A percentile compares a stretch with the other conserved stretches of the same genome.
Evolutionary conservation across 2,329 filamentous ascomycete species (phyloP).

Genomic region (Phialemonium atrogriseum): DNA sequence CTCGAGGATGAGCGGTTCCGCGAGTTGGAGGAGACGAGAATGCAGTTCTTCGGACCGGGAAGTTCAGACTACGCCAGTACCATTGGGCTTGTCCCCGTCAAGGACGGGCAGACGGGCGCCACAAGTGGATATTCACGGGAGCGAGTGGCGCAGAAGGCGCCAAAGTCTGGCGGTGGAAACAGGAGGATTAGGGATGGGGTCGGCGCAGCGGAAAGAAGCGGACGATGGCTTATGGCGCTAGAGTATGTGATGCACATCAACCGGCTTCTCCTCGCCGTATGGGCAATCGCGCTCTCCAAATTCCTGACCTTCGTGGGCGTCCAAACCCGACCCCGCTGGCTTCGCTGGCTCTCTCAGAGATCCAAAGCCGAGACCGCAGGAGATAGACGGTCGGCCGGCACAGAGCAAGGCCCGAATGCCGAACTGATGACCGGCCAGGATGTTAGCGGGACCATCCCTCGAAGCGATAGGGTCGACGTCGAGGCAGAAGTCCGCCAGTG

Average conservation of each 20-base stretch:
- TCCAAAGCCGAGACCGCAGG: slow-evolving; percentile 17
- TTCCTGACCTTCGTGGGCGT: slow-evolving; percentile 53
- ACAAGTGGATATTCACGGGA: slow-evolving; percentile 61
- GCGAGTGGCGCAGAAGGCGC: slow-evolving; percentile 53
- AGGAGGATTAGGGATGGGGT: slow-evolving; percentile 53
- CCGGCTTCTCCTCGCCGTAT: slow-evolving; percentile 51
- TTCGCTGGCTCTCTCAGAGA: slow-evolving; percentile 41
- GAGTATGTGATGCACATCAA: slow-evolving; percentile 72
- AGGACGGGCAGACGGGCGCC: slow-evolving; percentile 31
- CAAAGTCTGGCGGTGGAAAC: slow-evolving; percentile 33
- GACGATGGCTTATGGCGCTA: slow-evolving; percentile 66
- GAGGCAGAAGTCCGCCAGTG: slow-evolving; percentile 68
- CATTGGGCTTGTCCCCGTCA: slow-evolving; percentile 47
- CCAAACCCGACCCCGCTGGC: slow-evolving; percentile 53
- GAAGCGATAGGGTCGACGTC: slow-evolving; percentile 63
- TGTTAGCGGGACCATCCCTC: slow-evolving; percentile 35
- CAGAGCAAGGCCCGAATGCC: not conserved
- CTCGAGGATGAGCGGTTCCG: slow-evolving; percentile 77
- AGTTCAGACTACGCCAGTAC: slow-evolving; percentile 46
- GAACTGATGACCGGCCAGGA: slow-evolving; percentile 2
- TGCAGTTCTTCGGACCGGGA: too few species aligned
- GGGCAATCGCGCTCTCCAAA: slow-evolving; percentile 44
- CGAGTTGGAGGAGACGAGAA: slow-evolving; percentile 59
- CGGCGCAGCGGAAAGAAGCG: slow-evolving; percentile 69
- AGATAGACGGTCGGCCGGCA: slow-evolving; percentile 7